Base-by-base conservation (phyloP, 2,329 filamentous ascomycete genomes). In the Venturia pyrina region DNA sequence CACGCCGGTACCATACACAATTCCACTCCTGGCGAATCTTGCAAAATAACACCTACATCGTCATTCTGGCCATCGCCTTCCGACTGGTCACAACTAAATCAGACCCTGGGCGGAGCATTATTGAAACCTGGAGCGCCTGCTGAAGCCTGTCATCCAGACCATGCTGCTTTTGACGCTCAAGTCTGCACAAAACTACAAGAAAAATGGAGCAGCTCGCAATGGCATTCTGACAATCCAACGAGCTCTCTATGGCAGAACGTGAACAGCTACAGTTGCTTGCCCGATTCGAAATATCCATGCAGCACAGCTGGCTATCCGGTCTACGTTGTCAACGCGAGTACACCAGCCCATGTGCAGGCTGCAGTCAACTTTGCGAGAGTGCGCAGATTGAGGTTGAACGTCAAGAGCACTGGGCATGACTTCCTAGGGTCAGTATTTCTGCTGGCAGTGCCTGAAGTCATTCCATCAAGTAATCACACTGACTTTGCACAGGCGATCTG, bases 321-420 rank as follows among this genome's bases (percentile, higher is more conserved):
- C 8, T 66, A 66, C 32, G 65, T 66, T n/a, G 37, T 66, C 5
- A 53, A 64, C 21, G 65, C 65, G 11, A 66, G 34, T 17, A 66
- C 28, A 43, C 10, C 65, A 19, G 28, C 53, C 11, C 32, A 67
- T 28, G 59, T 67, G 8, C 50, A 66, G 40, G 28, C 62, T 40
- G 65, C 21, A 19, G 48, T 66, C 3, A 40, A 66, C 32, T 66
- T 66, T 37, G 65, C 65, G 15, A 65, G 65, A 32, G 50, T 7
- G 10, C 44, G 66, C 13, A 66, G 66, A 17, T 21, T 66, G 21
- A 37, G 65, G 11, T 40, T 66, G 7, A 62, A 66, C 34, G 34
- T 66, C 62, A 66, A 56, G n/a, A 66, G 64, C 32, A 66, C 66
- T 4, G 66, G 66, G 13, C 66, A 67, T 57, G 61, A 67, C 44